These are phyloP conservation scores for Cryptosporidium muris DNA, from an alignment of 169 alveolate genomes.

Conservation along the genomic window DNA sequence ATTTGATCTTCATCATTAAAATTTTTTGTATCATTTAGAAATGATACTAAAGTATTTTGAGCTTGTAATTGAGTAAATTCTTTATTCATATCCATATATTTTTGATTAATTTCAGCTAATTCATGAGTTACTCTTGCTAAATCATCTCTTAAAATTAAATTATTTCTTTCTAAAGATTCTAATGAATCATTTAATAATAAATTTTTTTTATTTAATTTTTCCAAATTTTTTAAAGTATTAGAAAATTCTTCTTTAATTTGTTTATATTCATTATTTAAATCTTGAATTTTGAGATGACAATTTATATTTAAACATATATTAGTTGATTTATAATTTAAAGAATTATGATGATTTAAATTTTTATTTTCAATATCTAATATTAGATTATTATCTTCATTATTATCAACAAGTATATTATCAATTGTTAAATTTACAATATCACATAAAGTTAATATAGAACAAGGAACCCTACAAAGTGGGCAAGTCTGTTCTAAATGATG, in stretches of 20 bases:
- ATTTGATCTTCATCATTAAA: slow-evolving; percentile 11
- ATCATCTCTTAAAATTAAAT: slow-evolving; percentile 36
- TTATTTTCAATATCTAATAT: not conserved
- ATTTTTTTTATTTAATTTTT: not conserved
- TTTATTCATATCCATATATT: slow-evolving; percentile 22
- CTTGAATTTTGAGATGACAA: slow-evolving; percentile 4
- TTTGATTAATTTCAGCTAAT: slow-evolving; percentile 39
- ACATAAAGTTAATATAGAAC: slow-evolving; percentile 45
- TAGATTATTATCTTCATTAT: not conserved
- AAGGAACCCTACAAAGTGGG: slow-evolving; percentile 63
- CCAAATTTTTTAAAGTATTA: not conserved
- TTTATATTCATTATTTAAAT: slow-evolving; percentile 3
- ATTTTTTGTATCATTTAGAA: slow-evolving; percentile 1
- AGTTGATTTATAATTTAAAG: not conserved
- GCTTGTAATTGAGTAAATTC: slow-evolving; percentile 35
- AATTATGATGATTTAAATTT: not conserved
- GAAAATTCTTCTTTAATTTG: not conserved
- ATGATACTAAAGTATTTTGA: not conserved
- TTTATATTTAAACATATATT: slow-evolving; percentile 8
- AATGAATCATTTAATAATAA: not conserved
- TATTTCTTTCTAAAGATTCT: slow-evolving; percentile 42
- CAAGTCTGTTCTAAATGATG: slow-evolving; percentile 43
- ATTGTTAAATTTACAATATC: slow-evolving; percentile 53
- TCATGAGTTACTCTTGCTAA: slow-evolving; percentile 41
- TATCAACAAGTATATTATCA: slow-evolving; percentile 20